Percentiles rank a stretch among this genome's conserved stretches.
Conservation (phyloP, 805 yeast species). For the Wickerhamiella lipophila region DNA sequence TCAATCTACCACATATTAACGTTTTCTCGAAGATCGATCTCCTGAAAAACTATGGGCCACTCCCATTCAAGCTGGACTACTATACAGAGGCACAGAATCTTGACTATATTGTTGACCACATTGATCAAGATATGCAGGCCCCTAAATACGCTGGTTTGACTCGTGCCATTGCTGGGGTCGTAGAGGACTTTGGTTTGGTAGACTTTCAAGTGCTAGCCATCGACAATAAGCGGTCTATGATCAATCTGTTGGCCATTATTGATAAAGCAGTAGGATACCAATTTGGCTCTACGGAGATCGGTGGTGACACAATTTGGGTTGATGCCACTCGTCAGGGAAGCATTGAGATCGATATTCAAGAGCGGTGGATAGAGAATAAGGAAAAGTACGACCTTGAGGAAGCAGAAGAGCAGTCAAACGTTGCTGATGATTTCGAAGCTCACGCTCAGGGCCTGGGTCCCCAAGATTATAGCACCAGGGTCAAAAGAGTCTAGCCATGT, state of each 20-base stretch:
- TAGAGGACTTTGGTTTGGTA: slow-evolving; percentile 77
- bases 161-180: slow-evolving; percentile 63
- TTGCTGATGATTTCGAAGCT: slow-evolving; percentile 40
- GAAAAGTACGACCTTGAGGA: slow-evolving; percentile 58
- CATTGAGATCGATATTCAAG: slow-evolving; percentile 63
- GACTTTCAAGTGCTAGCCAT: slow-evolving; percentile 80
- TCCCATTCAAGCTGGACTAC: slow-evolving; percentile 67
- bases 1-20: slow-evolving; percentile 85
- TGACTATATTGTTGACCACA: slow-evolving; percentile 47
- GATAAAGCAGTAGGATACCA: slow-evolving; percentile 91
- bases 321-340: slow-evolving; percentile 81
- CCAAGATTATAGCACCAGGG: slow-evolving; percentile 1
- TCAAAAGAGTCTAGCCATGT: slow-evolving; percentile 4
- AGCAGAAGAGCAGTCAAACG: slow-evolving; percentile 24
- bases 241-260: slow-evolving; percentile 55
- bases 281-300: slow-evolving; percentile 84
- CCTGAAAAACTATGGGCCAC: slow-evolving; percentile 58
- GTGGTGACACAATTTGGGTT: slow-evolving; percentile 98
- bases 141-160: slow-evolving; percentile 55
- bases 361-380: slow-evolving; percentile 87
- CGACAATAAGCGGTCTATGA: slow-evolving; percentile 89
- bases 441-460: slow-evolving; percentile 47
- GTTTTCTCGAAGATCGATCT: slow-evolving; percentile 86
- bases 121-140: slow-evolving; percentile 58
- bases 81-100: slow-evolving; percentile 90